Evolutionary conservation across 164 flowering plant genomes (phyloP), one percentile per base, ranked within the genome.

Genomic region (Protea cynaroides): DNA sequence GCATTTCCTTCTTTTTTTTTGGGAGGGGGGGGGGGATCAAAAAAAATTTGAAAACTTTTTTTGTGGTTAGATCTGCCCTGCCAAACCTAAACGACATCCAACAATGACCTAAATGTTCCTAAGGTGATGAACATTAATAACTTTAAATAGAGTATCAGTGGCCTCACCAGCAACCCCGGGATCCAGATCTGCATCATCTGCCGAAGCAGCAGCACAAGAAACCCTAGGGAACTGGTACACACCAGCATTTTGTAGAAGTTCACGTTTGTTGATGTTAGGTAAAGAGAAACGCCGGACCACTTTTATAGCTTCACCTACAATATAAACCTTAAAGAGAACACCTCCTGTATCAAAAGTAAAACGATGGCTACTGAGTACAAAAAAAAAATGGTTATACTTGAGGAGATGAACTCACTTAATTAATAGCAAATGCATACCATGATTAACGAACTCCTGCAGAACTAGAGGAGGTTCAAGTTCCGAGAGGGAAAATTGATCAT

Each of bases 191-290:
- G 99, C 96, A 60, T 85, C 88, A 74, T 94, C 97, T 19, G 97
- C 97, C 63, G 94, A 88, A 55, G 97, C 97, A 11, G 97, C 93
- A 71, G 97, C 97, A 83, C 87, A 86, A 58, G 99, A 94, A 36
- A 94, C 97, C 74, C 99, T 78, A 10, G 99, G 99, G 70, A 94
- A 84, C 52, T 65, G 90, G 47, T 77, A 84, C 1, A 91, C 89
- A 50, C 97, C 99, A 72, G 83, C 77, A 72, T 44, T 80, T 59
- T 74, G 75, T 18, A 85, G 70, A 19, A 82, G 79, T 71, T 89
- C 89, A 23, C 80, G 71, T 25, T 74, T 80, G 65, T 79, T 78
- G 24, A 91, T 88, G 72, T 94, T 85, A 61, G 99, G 99, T 49
- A 94, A 78, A 53, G 97, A 91, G 73, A 91, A 91, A 8, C 99